A percentile compares a stretch with the other conserved stretches of the same genome.
These are phyloP conservation scores for Leccinellum rugosiceps DNA, from an alignment of 768 basidiomycete species.

Conservation along the genomic window DNA sequence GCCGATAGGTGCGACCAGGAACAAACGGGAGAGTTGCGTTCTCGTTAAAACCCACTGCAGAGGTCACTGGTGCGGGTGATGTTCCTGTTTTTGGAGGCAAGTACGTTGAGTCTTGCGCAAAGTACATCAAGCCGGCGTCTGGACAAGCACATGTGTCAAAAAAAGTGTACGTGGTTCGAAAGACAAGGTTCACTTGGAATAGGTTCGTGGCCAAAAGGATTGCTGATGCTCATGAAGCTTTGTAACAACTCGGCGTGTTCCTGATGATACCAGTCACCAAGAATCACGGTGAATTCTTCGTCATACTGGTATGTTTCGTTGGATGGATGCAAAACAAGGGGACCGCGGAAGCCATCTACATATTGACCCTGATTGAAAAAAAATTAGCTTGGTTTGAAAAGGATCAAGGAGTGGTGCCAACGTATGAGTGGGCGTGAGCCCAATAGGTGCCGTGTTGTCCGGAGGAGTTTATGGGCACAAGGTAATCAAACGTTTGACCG, in stretches of 20 bases:
- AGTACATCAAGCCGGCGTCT: conserved; percentile 85
- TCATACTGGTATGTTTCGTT: conserved; percentile 74
- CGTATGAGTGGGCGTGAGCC: conserved; percentile 67
- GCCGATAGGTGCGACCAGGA: conserved; percentile 86
- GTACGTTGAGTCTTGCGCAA: conserved; percentile 71
- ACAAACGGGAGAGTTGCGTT: conserved; percentile 80
- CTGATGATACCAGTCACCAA: conserved; percentile 92
- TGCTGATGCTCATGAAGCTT: conserved; percentile 64
- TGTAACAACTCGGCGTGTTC: conserved; percentile 61
- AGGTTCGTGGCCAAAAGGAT: conserved; percentile 86
- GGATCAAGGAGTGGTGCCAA: background rate
- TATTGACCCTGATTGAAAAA: conserved; percentile 66
- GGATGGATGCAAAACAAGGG: conserved; percentile 71
- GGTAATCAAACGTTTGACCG: conserved; percentile 67
- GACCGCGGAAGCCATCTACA: conserved; percentile 89
- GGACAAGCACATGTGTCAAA: background rate
- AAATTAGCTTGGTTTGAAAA: background rate
- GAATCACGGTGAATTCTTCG: conserved; percentile 82
- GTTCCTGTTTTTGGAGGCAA: conserved; percentile 55
- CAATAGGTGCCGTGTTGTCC: conserved; percentile 81
- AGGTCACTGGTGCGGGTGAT: conserved; percentile 43
- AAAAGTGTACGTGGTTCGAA: background rate
- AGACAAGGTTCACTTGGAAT: conserved; percentile 58
- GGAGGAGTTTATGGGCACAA: conserved; percentile 63
- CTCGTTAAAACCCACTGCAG: conserved; percentile 78